Conservation (phyloP, 331 rosid genomes). For the Malus hybrid region DNA sequence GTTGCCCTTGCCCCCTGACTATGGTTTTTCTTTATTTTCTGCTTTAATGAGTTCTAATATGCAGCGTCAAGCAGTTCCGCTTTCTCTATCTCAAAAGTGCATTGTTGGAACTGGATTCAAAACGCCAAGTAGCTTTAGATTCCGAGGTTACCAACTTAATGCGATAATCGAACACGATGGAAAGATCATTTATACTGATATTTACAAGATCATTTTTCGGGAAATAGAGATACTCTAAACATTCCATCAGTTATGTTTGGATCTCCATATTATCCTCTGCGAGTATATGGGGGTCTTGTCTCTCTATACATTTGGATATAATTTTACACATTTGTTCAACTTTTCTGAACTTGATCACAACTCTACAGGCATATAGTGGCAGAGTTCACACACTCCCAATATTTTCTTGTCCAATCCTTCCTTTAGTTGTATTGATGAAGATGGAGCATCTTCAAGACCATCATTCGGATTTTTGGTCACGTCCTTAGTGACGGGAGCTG, state of each 20-base stretch:
- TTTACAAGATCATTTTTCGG: too few species aligned
- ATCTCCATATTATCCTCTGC: not conserved
- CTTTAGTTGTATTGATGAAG: not conserved
- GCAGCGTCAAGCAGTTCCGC: too few species aligned
- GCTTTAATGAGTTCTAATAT: too few species aligned
- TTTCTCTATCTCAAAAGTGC: too few species aligned
- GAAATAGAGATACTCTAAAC: too few species aligned
- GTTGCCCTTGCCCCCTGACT: too few species aligned
- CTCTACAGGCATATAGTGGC: not conserved
- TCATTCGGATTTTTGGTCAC: not conserved
- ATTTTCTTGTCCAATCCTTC: not conserved
- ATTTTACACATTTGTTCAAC: not conserved
- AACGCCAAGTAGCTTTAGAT: too few species aligned
- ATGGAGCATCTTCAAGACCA: not conserved
- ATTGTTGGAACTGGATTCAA: too few species aligned
- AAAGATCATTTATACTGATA: too few species aligned
- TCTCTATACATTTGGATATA: not conserved
- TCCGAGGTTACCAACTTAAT: too few species aligned
- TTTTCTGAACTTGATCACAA: not conserved
- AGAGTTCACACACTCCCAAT: not conserved
- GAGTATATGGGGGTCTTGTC: not conserved
- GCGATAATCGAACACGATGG: too few species aligned
- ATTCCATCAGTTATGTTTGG: not conserved
- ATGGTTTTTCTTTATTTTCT: too few species aligned
- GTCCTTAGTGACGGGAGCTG: not conserved